These are phyloP conservation scores for Plenodomus lindquistii DNA, from an alignment of 2,329 filamentous ascomycete species.

Conservation along the genomic window DNA sequence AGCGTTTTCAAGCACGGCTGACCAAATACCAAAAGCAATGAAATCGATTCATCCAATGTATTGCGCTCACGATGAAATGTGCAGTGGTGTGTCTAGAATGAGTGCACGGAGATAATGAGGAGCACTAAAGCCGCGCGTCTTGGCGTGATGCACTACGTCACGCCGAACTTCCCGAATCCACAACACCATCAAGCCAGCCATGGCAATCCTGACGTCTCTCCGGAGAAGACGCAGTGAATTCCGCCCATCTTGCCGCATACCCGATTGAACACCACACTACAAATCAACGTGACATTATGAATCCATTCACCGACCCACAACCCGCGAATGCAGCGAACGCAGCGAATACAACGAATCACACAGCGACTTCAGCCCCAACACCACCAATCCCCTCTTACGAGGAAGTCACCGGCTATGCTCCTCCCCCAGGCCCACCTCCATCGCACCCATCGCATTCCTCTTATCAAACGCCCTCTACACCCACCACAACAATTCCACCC, in stretches of 20 bases:
- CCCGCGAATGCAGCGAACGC: neutral
- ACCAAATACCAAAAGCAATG: too few relatives aligned
- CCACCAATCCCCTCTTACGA: constrained; percentile 25
- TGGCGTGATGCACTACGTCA: neutral
- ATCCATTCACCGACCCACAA: neutral
- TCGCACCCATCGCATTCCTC: neutral
- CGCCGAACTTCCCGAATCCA: neutral
- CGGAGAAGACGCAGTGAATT: neutral
- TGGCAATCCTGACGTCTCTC: neutral
- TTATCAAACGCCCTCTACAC: constrained; percentile 1
- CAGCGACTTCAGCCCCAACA: constrained; percentile 5
- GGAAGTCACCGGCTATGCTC: constrained; percentile 11
- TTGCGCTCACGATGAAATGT: too few relatives aligned
- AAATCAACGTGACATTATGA: neutral
- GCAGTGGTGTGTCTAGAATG: too few relatives aligned
- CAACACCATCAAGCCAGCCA: neutral
- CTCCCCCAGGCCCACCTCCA: neutral
- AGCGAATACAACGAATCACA: too few relatives aligned
- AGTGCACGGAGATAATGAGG: neutral
- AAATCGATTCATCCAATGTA: too few relatives aligned
- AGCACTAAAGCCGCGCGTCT: neutral
- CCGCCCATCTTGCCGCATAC: neutral
- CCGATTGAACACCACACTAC: neutral
- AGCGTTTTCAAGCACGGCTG: too few relatives aligned
- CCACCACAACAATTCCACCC: neutral